phyloP scores from a whole-genome alignment of 345 rosid species.

The Moricandia moricandioides region DNA sequence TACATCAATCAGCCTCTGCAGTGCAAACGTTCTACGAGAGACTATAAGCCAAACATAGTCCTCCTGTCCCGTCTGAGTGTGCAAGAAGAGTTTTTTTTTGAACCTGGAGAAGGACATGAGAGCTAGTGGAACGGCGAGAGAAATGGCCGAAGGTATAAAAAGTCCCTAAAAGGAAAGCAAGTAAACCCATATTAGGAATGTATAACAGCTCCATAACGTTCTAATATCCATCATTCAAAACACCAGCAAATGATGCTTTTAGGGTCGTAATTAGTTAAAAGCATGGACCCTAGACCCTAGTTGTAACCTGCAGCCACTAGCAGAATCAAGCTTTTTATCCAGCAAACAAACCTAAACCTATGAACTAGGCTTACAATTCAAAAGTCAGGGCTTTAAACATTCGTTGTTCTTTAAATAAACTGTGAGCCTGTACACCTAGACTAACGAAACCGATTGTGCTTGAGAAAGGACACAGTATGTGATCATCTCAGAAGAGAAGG shows the following conservation, averaged over 20 bases:
- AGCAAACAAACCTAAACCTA: background rate
- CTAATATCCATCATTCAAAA: background rate
- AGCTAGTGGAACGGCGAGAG: constrained; percentile 83
- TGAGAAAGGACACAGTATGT: no score
- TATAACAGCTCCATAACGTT: background rate
- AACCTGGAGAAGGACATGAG: constrained; percentile 86
- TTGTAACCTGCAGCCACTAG: background rate
- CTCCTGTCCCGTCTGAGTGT: background rate
- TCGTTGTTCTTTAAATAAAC: background rate
- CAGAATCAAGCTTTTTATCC: background rate
- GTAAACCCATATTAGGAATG: constrained; percentile 7
- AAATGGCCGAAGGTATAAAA: constrained; percentile 68
- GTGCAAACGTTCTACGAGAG: background rate
- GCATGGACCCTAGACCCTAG: no score
- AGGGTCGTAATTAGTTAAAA: no score
- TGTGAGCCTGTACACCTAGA: background rate
- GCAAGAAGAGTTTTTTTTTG: constrained; percentile 33
- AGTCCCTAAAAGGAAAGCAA: constrained; percentile 50
- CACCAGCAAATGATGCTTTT: no score
- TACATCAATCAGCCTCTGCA: constrained; percentile 31
- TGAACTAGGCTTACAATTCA: background rate
- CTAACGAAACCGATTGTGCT: background rate
- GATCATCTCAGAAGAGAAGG: constrained; percentile 18
- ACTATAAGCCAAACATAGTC: background rate
- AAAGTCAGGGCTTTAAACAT: background rate